Evolutionary conservation across 345 rosid species (phyloP).

Genomic region (Murraya paniculata): DNA sequence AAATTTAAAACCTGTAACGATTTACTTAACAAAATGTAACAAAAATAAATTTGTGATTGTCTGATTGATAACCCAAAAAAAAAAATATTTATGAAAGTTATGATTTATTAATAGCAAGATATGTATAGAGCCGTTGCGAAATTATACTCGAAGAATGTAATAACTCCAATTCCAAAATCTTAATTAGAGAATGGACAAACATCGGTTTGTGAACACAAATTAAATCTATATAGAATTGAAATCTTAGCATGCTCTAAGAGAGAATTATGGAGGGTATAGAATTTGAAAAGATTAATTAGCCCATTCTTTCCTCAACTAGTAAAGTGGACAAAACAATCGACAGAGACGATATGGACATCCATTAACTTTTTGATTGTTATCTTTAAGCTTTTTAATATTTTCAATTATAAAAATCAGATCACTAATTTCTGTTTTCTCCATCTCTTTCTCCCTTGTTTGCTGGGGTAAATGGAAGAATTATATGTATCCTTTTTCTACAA

Average conservation of each 20-base stretch:
- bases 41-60: too few species aligned
- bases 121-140: too few species aligned
- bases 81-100: too few species aligned
- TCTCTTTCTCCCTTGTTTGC: neutral
- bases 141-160: too few species aligned
- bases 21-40: too few species aligned
- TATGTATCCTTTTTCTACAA: neutral
- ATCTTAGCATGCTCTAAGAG: neutral
- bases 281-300: neutral
- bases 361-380: neutral
- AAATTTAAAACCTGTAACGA: too few species aligned
- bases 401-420: neutral
- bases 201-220: neutral
- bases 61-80: too few species aligned
- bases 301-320: slow-evolving; percentile 4
- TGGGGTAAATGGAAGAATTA: neutral
- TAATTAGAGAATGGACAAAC: too few species aligned
- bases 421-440: neutral
- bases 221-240: neutral
- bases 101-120: too few species aligned
- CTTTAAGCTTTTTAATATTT: neutral
- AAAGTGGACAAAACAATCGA: slow-evolving; percentile 6
- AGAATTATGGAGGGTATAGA: too few species aligned
- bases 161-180: too few species aligned
- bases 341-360: neutral